phyloP scores from a whole-genome alignment of 164 flowering plant species.

The Platanus orientalis region DNA sequence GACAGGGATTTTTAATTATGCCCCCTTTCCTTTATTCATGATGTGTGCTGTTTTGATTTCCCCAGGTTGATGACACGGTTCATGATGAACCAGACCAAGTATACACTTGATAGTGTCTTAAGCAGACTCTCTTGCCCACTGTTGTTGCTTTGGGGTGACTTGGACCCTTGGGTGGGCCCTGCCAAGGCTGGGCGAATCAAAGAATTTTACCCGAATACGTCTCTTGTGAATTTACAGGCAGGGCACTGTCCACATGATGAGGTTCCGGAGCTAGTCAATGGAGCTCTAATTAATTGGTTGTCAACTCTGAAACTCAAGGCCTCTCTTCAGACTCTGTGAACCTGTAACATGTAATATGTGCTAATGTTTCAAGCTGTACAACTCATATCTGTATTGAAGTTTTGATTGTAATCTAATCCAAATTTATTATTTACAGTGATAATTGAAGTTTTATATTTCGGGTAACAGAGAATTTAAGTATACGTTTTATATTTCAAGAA shows the following conservation, averaged over 20 bases:
- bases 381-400: not conserved
- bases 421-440: not conserved
- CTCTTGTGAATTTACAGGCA: conserved; percentile 75
- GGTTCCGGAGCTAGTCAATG: conserved; percentile 81
- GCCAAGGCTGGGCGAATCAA: conserved; percentile 78
- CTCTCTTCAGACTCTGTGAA: conserved; percentile 29
- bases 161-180: conserved; percentile 99
- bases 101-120: conserved; percentile 66
- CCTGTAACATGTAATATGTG: not conserved
- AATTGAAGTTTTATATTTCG: no score
- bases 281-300: conserved; percentile 70
- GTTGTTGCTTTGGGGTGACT: conserved; percentile 90
- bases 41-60: not conserved
- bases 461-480: no score
- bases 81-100: conserved; percentile 69
- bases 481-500: no score
- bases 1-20: not conserved
- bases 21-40: not conserved
- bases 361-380: not conserved
- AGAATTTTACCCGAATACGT: conserved; percentile 75
- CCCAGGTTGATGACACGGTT: conserved; percentile 87
- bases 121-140: conserved; percentile 76
- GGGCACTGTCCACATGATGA: conserved; percentile 99
- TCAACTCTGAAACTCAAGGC: conserved; percentile 36
- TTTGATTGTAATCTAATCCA: not conserved